phyloP scores from a whole-genome alignment of 2,329 filamentous ascomycete genomes.

The Botrytis squamosa region DNA sequence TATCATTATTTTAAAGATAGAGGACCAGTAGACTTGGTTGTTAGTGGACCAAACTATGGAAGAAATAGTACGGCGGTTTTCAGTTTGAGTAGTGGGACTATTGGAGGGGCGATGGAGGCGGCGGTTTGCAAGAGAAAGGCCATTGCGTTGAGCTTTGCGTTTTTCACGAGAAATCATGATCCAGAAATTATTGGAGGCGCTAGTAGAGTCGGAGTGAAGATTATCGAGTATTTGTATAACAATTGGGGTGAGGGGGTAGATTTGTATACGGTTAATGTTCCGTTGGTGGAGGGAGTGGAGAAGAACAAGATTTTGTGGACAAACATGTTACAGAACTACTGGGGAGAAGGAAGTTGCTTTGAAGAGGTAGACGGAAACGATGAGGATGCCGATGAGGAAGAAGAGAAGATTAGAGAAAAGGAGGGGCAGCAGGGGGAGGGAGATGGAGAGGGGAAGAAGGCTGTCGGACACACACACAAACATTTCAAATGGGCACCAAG shows the following conservation, averaged over 20 bases:
- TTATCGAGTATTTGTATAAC: constrained; percentile 75
- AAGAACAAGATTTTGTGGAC: constrained; percentile 76
- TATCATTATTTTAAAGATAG: constrained; percentile 75
- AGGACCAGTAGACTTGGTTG: constrained; percentile 71
- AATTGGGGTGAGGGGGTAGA: constrained; percentile 76
- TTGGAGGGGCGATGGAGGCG: constrained; percentile 75
- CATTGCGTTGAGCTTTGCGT: constrained; percentile 87
- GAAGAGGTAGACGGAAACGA: constrained; percentile 69
- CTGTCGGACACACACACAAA: constrained; percentile 63
- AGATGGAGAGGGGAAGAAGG: constrained; percentile 38
- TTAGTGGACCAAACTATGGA: constrained; percentile 81
- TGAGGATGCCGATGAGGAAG: constrained; percentile 67
- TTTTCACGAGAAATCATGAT: constrained; percentile 79
- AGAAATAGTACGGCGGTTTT: constrained; percentile 80
- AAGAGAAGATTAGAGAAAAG: constrained; percentile 64
- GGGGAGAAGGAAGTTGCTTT: constrained; percentile 83
- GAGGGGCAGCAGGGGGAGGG: constrained; percentile 44
- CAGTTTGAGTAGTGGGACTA: constrained; percentile 72
- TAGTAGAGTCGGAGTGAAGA: constrained; percentile 67
- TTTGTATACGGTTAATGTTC: constrained; percentile 90
- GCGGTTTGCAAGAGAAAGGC: constrained; percentile 67
- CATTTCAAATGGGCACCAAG: constrained; percentile 94
- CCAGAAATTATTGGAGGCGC: constrained; percentile 76
- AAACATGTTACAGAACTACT: constrained; percentile 85
- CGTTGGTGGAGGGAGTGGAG: constrained; percentile 74